Base-by-base conservation (phyloP, 2,329 filamentous ascomycete species). In the Paramyrothecium sp. region DNA sequence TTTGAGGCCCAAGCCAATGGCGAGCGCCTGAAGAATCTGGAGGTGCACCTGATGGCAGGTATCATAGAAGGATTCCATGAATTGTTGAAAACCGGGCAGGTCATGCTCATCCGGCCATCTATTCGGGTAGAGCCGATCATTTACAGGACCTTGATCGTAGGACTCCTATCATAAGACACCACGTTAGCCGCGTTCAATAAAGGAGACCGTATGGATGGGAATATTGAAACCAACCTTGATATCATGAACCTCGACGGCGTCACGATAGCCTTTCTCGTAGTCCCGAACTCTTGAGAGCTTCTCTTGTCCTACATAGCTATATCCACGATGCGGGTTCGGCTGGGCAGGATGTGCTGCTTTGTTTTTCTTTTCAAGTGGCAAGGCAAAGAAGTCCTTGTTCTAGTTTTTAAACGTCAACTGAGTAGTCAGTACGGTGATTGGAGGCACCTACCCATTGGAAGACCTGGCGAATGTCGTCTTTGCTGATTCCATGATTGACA, bases 21-120 rank as follows among this genome's bases (percentile, higher is more conserved):
- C 90, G 57, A 94, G 89, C 7, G 89, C 89, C 3, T 87, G 80
- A 86, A 95, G 92, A 26, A 94, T 81, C 59, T 90, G 77, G 50
- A 83, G 78, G 72, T 96, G 89, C 41, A 96, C 73, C 17, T 76
- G 71, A 71, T 91, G 90, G 71, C 90, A 93, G 57, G 80, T 80
- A 17, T 81, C 79, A 63, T 89, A 89, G 71, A 96, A 96, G 1
- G 73, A 71, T 54, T 86, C 67, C 64, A 67, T 68, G 22, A 68
- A 67, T 1, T 38, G 56, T 30, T 66, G 58, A 51, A 69, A 64
- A 10, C 64, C 61, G 7, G 66, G 61, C 48, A 67, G 54, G 22
- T 62, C 53, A 19, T 61, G 61, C 12, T 69, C 68, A 0, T 63
- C 60, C 3, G 67, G 64, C 69, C 69, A 71, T 30, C 65, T 23